phyloP scores from a whole-genome alignment of 2,329 filamentous ascomycete species.

The Elsinoe fawcettii region DNA sequence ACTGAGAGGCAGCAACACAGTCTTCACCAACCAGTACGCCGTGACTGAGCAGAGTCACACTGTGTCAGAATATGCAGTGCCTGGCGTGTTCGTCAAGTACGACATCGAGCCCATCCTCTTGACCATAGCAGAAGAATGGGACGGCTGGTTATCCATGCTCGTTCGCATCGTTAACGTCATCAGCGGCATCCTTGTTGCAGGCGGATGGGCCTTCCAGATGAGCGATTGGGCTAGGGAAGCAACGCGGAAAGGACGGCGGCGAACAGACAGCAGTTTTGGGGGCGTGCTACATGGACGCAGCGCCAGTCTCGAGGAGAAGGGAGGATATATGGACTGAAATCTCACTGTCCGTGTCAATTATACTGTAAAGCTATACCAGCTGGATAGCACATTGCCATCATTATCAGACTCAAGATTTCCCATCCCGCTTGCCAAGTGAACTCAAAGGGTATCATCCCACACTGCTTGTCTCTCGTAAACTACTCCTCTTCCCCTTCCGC shows the following conservation, averaged over 20 bases:
- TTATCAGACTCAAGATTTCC: background rate
- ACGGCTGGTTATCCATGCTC: conserved; percentile 64
- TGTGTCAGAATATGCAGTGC: conserved; percentile 62
- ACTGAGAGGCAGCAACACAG: conserved; percentile 44
- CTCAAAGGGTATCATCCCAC: conserved; percentile 1
- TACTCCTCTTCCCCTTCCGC: conserved; percentile 7
- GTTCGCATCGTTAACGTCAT: conserved; percentile 86
- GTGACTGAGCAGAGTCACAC: conserved; percentile 78
- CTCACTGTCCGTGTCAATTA: background rate
- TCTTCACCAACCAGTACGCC: conserved; percentile 96
- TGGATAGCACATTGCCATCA: background rate
- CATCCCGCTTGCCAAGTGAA: background rate
- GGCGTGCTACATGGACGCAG: conserved; percentile 43
- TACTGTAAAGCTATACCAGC: background rate
- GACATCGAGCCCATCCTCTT: conserved; percentile 94
- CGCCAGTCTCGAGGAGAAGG: conserved; percentile 19
- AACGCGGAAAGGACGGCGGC: conserved; percentile 35
- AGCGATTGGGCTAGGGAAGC: conserved; percentile 61
- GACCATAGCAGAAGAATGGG: conserved; percentile 73
- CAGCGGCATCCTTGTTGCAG: conserved; percentile 82
- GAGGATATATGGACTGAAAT: background rate
- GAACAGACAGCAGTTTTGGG: conserved; percentile 35
- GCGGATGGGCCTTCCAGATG: conserved; percentile 86
- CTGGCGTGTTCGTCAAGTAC: conserved; percentile 96
- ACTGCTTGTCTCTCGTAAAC: background rate